Conservation (phyloP, 345 rosid genomes). For the rapeseed (Brassica napus) region Da-Ae NC_063450.1:52365001-52365500, state of each 20-base stretch:
- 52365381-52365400: constrained; percentile 11
- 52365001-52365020: constrained; percentile 30
- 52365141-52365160: background rate
- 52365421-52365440: constrained; percentile 16
- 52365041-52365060: constrained; percentile 8
- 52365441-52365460: constrained; percentile 28
- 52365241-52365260: background rate
- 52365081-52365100: background rate
- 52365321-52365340: constrained; percentile 24
- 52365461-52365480: constrained; percentile 39
- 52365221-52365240: constrained; percentile 11
- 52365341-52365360: background rate
- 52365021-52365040: constrained; percentile 4
- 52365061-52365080: background rate
- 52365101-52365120: constrained; percentile 29
- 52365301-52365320: background rate
- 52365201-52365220: constrained; percentile 17
- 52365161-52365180: background rate
- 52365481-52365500: constrained; percentile 19
- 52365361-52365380: constrained; percentile 19
- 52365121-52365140: constrained; percentile 21
- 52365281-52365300: background rate
- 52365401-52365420: constrained; percentile 23
- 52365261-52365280: background rate
- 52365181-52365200: constrained; percentile 14